These are phyloP conservation scores for Amaranthus tricolor DNA, from an alignment of 179 eudicot species.

Conservation along the genomic window DNA sequence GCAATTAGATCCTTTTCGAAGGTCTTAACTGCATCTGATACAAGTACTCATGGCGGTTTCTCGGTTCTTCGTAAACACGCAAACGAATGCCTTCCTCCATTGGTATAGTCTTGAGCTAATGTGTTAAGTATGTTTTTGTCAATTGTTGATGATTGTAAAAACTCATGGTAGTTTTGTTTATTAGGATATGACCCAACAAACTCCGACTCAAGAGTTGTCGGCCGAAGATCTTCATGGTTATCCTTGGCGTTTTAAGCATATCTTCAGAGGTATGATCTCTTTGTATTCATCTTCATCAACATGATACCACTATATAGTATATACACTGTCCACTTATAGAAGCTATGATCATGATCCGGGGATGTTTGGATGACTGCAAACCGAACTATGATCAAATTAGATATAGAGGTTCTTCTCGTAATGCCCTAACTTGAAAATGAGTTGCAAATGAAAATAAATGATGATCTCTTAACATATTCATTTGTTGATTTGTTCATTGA, in stretches of 20 bases:
- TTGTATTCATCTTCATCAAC: background rate
- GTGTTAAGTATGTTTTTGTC: background rate
- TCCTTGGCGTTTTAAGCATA: constrained; percentile 64
- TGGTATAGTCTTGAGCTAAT: constrained; percentile 33
- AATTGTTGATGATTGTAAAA: constrained; percentile 2
- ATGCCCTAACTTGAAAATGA: no score
- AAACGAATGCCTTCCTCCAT: constrained; percentile 64
- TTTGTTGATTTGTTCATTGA: background rate
- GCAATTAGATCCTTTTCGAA: constrained; percentile 44
- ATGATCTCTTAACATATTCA: background rate
- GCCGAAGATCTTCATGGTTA: constrained; percentile 63
- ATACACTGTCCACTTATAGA: no score
- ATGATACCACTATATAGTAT: no score
- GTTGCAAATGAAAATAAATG: no score
- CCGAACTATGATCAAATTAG: no score
- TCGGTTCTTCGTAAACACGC: constrained; percentile 62
- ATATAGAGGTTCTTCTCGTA: no score
- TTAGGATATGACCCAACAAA: constrained; percentile 61
- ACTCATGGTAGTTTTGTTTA: background rate
- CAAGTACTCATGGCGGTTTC: constrained; percentile 73
- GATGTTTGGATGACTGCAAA: no score
- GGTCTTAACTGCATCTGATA: constrained; percentile 67
- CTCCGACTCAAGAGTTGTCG: constrained; percentile 59
- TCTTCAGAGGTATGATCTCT: constrained; percentile 49
- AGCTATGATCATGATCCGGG: no score